These are phyloP conservation scores for Hypoxylon sp. DNA, from an alignment of 2,329 filamentous ascomycete species.

Conservation along the genomic window DNA sequence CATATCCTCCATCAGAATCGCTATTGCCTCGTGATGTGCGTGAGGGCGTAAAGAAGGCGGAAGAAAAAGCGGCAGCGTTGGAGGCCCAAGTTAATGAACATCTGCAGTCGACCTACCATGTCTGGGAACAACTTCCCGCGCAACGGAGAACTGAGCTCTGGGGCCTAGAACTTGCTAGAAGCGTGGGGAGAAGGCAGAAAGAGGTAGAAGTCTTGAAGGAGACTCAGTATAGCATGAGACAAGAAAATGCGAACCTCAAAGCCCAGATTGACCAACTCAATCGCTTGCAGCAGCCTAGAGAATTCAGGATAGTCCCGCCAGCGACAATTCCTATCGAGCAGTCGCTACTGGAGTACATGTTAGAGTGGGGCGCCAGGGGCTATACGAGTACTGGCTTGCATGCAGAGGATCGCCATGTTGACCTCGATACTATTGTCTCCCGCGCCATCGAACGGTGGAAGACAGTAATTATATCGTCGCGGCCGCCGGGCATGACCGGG, in stretches of 20 bases:
- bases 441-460: conserved; percentile 70
- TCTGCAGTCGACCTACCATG: conserved; percentile 76
- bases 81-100: conserved; percentile 78
- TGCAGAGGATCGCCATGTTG: conserved; percentile 60
- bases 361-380: conserved; percentile 55
- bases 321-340: conserved; percentile 61
- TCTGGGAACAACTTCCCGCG: conserved; percentile 73
- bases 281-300: conserved; percentile 66
- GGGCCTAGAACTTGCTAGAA: conserved; percentile 68
- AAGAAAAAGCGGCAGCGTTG: conserved; percentile 64
- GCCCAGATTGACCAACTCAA: conserved; percentile 67
- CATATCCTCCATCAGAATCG: conserved; percentile 55
- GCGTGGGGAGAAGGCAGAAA: conserved; percentile 64
- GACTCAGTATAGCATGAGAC: conserved; percentile 59
- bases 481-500: conserved; percentile 57
- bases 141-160: conserved; percentile 67
- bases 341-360: conserved; percentile 56
- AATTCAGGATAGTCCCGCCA: conserved; percentile 64
- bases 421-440: conserved; percentile 61
- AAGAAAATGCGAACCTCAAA: conserved; percentile 66
- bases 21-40: conserved; percentile 54
- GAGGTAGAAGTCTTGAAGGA: conserved; percentile 62
- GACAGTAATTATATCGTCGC: conserved; percentile 62
- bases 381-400: conserved; percentile 55
- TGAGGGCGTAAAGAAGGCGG: conserved; percentile 58